Conservation (phyloP, 371 early-diverging fungal genomes). For the Syncephalis fuscata region DNA sequence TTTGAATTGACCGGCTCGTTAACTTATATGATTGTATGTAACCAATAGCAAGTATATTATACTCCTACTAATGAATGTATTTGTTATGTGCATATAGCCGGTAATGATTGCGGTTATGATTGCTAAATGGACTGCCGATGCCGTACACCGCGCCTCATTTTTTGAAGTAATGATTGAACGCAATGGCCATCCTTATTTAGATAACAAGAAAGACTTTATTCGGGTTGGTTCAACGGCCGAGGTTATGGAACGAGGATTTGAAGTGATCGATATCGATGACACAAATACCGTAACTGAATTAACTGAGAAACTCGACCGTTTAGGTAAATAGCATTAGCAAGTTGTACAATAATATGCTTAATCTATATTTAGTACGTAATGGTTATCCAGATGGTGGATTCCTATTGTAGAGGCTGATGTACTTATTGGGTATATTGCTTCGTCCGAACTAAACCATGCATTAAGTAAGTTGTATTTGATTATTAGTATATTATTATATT, state of each 20-base stretch:
- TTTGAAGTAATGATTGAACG: conserved; percentile 46
- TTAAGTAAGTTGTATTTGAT: conserved; percentile 12
- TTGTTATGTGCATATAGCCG: conserved; percentile 16
- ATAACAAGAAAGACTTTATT: conserved; percentile 39
- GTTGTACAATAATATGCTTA: conserved; percentile 5
- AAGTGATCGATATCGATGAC: conserved; percentile 37
- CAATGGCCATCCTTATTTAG: conserved; percentile 50
- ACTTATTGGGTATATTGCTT: conserved; percentile 73
- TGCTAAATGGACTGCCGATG: conserved; percentile 53
- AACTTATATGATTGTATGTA: conserved; percentile 37
- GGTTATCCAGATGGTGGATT: conserved; percentile 69
- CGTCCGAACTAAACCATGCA: conserved; percentile 66
- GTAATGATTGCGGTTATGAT: conserved; percentile 59
- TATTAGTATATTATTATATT: not conserved
- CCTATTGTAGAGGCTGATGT: conserved; percentile 49
- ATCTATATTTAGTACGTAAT: conserved; percentile 10
- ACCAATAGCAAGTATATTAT: not conserved
- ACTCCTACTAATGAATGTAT: not conserved
- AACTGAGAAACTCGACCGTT: conserved; percentile 24
- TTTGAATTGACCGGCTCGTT: conserved; percentile 87
- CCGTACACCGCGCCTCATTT: conserved; percentile 37
- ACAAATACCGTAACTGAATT: conserved; percentile 38
- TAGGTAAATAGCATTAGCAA: conserved; percentile 1
- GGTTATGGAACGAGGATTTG: conserved; percentile 24
- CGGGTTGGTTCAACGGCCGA: conserved; percentile 25